A percentile compares a stretch with the other conserved stretches of the same genome.
These are phyloP conservation scores for Cyclocybe cylindracea DNA, from an alignment of 768 basidiomycete species.

Conservation along the genomic window DNA sequence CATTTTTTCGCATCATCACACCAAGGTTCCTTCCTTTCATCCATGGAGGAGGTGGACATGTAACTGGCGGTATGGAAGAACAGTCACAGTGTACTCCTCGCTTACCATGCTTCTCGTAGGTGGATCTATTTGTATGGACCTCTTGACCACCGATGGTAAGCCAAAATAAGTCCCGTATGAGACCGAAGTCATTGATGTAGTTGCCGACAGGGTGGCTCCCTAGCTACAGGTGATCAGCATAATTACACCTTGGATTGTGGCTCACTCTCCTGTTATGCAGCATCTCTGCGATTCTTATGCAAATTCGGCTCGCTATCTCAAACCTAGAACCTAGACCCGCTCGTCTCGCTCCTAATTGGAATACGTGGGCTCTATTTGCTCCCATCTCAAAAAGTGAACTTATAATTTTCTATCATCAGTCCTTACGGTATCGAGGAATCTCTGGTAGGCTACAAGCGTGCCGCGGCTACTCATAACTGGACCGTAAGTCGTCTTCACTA, in stretches of 20 bases:
- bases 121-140: slow-evolving; percentile 77
- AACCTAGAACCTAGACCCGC: slow-evolving; percentile 67
- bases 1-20: slow-evolving; percentile 75
- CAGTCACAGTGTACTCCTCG: background rate
- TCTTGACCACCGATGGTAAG: slow-evolving; percentile 63
- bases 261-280: slow-evolving; percentile 19
- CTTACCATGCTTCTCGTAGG: slow-evolving; percentile 34
- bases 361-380: slow-evolving; percentile 31
- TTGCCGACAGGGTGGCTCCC: slow-evolving; percentile 58
- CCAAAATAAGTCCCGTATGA: background rate
- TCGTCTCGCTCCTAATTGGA: slow-evolving; percentile 53
- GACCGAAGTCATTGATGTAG: background rate
- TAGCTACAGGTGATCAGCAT: slow-evolving; percentile 50
- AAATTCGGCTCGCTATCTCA: slow-evolving; percentile 71
- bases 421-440: slow-evolving; percentile 59
- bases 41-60: slow-evolving; percentile 69
- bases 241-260: background rate
- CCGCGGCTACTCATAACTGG: slow-evolving; percentile 68
- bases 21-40: slow-evolving; percentile 74
- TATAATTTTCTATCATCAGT: slow-evolving; percentile 17
- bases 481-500: slow-evolving; percentile 35
- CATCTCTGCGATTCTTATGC: slow-evolving; percentile 54
- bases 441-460: slow-evolving; percentile 62
- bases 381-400: slow-evolving; percentile 4
- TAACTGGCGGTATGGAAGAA: slow-evolving; percentile 52